Evolutionary conservation across 2,329 filamentous ascomycete species (phyloP).

Genomic region (Ophiocordyceps robertsii): DNA sequence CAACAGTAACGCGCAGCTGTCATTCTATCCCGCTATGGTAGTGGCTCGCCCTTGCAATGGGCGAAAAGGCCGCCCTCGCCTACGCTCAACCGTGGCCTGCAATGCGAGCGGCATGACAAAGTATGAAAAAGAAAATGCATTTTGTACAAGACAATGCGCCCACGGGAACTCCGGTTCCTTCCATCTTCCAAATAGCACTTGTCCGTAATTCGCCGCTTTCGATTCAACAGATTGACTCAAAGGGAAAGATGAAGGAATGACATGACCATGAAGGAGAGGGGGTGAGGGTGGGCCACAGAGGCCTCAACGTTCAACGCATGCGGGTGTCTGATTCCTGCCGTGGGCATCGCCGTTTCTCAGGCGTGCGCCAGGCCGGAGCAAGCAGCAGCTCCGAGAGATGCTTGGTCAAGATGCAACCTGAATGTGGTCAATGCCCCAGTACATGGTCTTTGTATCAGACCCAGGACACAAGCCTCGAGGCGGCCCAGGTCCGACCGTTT

Average conservation of each 20-base stretch:
- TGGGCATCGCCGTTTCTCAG: no score
- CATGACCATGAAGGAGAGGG: neutral
- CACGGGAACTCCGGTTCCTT: slow-evolving; percentile 10
- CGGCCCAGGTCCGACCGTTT: no score
- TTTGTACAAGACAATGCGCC: slow-evolving; percentile 12
- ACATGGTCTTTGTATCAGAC: no score
- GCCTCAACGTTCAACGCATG: neutral
- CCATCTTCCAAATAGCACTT: slow-evolving; percentile 8
- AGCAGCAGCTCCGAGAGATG: no score
- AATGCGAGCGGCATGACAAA: neutral
- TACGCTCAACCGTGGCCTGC: neutral
- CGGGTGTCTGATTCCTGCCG: no score
- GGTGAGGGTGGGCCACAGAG: neutral
- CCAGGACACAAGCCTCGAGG: no score
- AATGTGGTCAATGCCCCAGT: no score
- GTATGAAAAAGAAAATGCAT: slow-evolving; percentile 1
- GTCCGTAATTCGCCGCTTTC: slow-evolving; percentile 6
- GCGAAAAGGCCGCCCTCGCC: neutral
- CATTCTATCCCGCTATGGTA: slow-evolving; percentile 13
- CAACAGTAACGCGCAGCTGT: slow-evolving; percentile 4
- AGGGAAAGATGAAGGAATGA: neutral
- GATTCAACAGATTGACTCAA: slow-evolving; percentile 1
- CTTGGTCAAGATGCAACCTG: no score
- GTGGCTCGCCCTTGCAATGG: neutral
- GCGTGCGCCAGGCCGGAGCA: no score